phyloP scores from a whole-genome alignment of 805 yeast genomes.

The Schwanniomyces vanrijiae region DNA sequence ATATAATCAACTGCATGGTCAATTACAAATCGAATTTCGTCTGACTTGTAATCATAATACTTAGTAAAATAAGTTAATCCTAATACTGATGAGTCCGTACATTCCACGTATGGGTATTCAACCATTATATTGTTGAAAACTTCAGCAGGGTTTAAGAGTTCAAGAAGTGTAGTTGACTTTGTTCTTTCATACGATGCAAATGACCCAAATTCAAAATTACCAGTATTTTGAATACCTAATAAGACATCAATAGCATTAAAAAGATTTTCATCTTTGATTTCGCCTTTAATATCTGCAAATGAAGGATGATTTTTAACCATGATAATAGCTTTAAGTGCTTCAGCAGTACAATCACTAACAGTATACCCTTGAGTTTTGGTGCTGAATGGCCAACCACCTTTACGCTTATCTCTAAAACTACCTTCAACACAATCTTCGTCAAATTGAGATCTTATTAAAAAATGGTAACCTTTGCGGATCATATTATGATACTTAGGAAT shows the following conservation, averaged over 20 bases:
- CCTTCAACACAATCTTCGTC: slow-evolving; percentile 75
- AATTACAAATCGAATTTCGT: slow-evolving; percentile 69
- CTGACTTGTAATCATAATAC: slow-evolving; percentile 61
- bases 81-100: slow-evolving; percentile 92
- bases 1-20: slow-evolving; percentile 74
- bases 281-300: slow-evolving; percentile 48
- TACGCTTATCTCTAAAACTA: slow-evolving; percentile 76
- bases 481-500: slow-evolving; percentile 61
- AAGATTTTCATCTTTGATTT: slow-evolving; percentile 55
- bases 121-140: slow-evolving; percentile 98
- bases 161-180: slow-evolving; percentile 76
- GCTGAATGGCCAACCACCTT: slow-evolving; percentile 95
- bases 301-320: slow-evolving; percentile 76
- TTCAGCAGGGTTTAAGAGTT: slow-evolving; percentile 89
- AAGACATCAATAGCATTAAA: slow-evolving; percentile 75
- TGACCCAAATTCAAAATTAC: slow-evolving; percentile 81
- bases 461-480: slow-evolving; percentile 65
- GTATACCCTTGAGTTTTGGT: slow-evolving; percentile 96
- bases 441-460: slow-evolving; percentile 81
- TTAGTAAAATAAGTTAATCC: slow-evolving; percentile 80
- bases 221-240: slow-evolving; percentile 73
- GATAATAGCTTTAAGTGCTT: slow-evolving; percentile 86
- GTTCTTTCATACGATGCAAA: slow-evolving; percentile 89
- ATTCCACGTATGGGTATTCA: slow-evolving; percentile 97
- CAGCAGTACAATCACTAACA: slow-evolving; percentile 96